Percentiles rank a stretch among this genome's conserved stretches.
Conservation (phyloP, 305 asterid genomes). For the Fraxinus platypoda region DNA sequence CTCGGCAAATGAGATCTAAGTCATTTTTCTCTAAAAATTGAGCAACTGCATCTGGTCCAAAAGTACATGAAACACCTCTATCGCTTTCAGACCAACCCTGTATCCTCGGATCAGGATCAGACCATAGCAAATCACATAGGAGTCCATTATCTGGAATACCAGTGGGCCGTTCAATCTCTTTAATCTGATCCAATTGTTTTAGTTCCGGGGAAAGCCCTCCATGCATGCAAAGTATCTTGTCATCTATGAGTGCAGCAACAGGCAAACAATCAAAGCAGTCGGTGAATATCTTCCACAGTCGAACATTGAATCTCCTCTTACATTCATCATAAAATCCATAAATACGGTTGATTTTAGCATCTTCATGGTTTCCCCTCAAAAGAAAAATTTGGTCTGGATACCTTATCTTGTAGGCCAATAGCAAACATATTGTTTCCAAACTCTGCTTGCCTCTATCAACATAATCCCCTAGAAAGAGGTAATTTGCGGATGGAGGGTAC, state of each 20-base stretch:
- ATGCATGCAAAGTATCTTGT: conserved; percentile 82
- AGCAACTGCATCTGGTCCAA: conserved; percentile 67
- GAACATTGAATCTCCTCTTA: conserved; percentile 76
- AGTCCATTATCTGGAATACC: conserved; percentile 75
- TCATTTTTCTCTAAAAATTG: conserved; percentile 60
- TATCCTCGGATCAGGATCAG: conserved; percentile 65
- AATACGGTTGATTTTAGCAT: conserved; percentile 76
- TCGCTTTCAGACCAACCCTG: conserved; percentile 77
- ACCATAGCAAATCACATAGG: conserved; percentile 76
- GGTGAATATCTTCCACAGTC: conserved; percentile 81
- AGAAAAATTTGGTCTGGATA: conserved; percentile 68
- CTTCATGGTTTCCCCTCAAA: conserved; percentile 75
- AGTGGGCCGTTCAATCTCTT: conserved; percentile 55
- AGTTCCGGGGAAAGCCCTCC: conserved; percentile 82
- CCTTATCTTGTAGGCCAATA: conserved; percentile 74
- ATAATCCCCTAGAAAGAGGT: conserved; percentile 82
- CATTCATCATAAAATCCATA: conserved; percentile 86
- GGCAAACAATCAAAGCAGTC: conserved; percentile 78
- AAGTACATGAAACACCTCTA: conserved; percentile 80
- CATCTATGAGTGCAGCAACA: conserved; percentile 74
- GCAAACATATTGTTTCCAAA: conserved; percentile 80
- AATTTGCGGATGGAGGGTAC: conserved; percentile 68
- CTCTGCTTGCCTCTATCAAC: conserved; percentile 91
- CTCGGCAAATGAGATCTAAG: conserved; percentile 81
- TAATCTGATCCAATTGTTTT: conserved; percentile 53